Percentiles rank a stretch among this genome's conserved stretches.
These are phyloP conservation scores for Luvunga scandens DNA, from an alignment of 345 rosid genomes.

Conservation along the genomic window DNA sequence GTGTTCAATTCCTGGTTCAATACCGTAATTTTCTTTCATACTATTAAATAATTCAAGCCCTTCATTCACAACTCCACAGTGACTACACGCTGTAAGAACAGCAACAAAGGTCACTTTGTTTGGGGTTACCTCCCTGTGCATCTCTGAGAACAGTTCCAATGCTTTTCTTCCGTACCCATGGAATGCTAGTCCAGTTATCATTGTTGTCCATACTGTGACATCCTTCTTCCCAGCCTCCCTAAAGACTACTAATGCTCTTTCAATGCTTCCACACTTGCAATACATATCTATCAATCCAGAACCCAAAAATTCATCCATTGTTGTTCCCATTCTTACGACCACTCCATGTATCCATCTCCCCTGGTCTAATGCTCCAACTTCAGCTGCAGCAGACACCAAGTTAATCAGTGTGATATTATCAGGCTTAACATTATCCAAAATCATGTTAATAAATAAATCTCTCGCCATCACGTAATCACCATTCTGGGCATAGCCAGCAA, in stretches of 20 bases:
- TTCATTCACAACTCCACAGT: constrained; percentile 46
- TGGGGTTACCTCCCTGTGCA: constrained; percentile 41
- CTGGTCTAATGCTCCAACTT: constrained; percentile 31
- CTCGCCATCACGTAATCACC: constrained; percentile 31
- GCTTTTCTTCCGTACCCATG: constrained; percentile 56
- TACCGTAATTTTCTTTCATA: constrained; percentile 40
- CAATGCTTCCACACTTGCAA: constrained; percentile 52
- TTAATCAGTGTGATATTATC: constrained; percentile 43
- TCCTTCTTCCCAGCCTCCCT: constrained; percentile 34
- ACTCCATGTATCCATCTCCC: constrained; percentile 58
- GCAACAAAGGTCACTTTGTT: constrained; percentile 51
- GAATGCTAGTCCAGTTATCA: constrained; percentile 59
- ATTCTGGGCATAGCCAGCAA: constrained; percentile 46
- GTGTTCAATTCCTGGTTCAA: constrained; percentile 51
- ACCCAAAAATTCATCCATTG: constrained; percentile 40
- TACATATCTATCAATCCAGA: constrained; percentile 55
- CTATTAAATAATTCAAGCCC: constrained; percentile 39
- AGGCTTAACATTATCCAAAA: constrained; percentile 36
- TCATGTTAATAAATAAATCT: constrained; percentile 35
- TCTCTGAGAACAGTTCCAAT: constrained; percentile 41
- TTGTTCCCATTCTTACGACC: constrained; percentile 25
- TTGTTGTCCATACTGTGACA: constrained; percentile 56
- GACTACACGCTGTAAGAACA: constrained; percentile 53
- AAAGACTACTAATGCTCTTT: constrained; percentile 38
- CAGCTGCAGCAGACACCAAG: constrained; percentile 43